Conservation (phyloP, 1,139 yeast species). For the Kazachstania sp. region DNA sequence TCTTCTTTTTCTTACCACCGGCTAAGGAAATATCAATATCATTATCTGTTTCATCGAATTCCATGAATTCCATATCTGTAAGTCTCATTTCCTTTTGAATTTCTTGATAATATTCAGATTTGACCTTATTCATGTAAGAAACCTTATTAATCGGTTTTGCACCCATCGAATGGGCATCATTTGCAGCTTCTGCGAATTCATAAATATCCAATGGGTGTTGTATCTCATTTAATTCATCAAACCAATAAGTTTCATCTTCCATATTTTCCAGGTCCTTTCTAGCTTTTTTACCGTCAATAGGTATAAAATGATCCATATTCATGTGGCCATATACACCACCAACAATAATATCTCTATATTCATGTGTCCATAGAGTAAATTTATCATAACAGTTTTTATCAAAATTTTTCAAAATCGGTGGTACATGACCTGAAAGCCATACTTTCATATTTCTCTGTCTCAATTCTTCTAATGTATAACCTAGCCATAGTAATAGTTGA, state of each 20-base stretch:
- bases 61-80: not conserved
- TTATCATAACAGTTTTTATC: constrained; percentile 66
- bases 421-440: constrained; percentile 84
- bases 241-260: not conserved
- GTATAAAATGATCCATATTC: constrained; percentile 80
- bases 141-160: constrained; percentile 64
- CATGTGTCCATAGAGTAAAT: constrained; percentile 69
- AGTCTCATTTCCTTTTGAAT: constrained; percentile 15
- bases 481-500: constrained; percentile 68
- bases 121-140: constrained; percentile 47
- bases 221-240: not conserved
- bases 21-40: not conserved
- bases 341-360: constrained; percentile 69
- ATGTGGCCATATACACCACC: constrained; percentile 85
- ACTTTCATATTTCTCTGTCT: constrained; percentile 72
- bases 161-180: constrained; percentile 35
- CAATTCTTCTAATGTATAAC: constrained; percentile 62
- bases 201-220: not conserved
- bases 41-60: not conserved
- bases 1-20: constrained; percentile 4
- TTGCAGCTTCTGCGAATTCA: constrained; percentile 25
- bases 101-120: constrained; percentile 43
- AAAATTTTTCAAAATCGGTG: constrained; percentile 71
- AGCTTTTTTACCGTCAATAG: constrained; percentile 63
- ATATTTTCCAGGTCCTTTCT: constrained; percentile 33